phyloP scores from a whole-genome alignment of 371 early-diverging fungal genomes.

The Mortierella sp. region DNA sequence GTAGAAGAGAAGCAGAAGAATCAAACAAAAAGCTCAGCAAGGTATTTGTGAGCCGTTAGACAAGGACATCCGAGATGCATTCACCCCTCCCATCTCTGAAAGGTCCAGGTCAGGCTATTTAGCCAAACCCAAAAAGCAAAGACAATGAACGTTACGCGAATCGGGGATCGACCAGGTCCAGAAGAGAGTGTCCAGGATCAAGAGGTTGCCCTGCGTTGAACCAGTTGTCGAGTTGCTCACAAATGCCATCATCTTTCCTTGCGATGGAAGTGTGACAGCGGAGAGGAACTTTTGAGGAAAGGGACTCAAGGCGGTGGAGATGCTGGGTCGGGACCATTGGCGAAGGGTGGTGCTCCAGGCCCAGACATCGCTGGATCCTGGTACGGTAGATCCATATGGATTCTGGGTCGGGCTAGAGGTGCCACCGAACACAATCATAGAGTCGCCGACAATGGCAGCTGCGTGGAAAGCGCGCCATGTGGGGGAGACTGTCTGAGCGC shows the following conservation, averaged over 20 bases:
- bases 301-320: slow-evolving; percentile 1
- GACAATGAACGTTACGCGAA: slow-evolving; percentile 25
- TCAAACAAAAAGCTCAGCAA: no score
- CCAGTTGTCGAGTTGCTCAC: slow-evolving; percentile 31
- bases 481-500: slow-evolving; percentile 12
- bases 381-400: slow-evolving; percentile 19
- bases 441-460: slow-evolving; percentile 37
- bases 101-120: no score
- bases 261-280: slow-evolving; percentile 28
- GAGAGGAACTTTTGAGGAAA: slow-evolving; percentile 44
- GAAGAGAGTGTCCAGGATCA: slow-evolving; percentile 34
- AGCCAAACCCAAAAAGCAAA: no score
- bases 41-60: neutral
- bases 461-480: slow-evolving; percentile 51
- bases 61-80: no score
- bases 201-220: slow-evolving; percentile 10
- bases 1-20: no score
- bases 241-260: slow-evolving; percentile 38
- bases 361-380: slow-evolving; percentile 41
- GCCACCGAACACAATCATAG: slow-evolving; percentile 49
- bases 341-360: slow-evolving; percentile 46
- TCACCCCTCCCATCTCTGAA: no score
- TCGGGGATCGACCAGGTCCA: slow-evolving; percentile 51
- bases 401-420: slow-evolving; percentile 16
- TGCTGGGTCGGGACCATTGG: slow-evolving; percentile 38